Conservation (phyloP, 2,329 filamentous ascomycete species). For the Xylaria arbuscula region DNA sequence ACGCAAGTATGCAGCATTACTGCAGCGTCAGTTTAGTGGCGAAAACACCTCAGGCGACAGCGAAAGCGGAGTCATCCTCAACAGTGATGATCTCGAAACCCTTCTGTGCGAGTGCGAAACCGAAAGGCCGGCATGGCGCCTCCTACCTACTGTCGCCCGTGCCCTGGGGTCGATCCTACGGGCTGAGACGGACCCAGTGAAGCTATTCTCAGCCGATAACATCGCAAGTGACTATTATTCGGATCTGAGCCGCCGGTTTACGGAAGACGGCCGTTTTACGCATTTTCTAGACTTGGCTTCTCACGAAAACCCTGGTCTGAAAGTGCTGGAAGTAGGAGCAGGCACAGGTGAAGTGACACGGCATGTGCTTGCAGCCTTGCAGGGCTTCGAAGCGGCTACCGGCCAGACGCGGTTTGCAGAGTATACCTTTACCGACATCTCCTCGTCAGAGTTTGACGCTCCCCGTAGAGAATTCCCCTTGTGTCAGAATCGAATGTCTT, state of each 20-base stretch:
- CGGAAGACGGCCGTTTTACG: not conserved
- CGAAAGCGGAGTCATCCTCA: too few relatives aligned
- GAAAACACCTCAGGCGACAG: too few relatives aligned
- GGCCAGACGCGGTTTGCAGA: slow-evolving; percentile 40
- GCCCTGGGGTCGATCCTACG: not conserved
- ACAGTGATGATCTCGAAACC: too few relatives aligned
- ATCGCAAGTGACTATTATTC: not conserved
- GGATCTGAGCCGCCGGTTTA: not conserved
- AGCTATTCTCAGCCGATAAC: not conserved
- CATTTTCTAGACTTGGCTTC: not conserved
- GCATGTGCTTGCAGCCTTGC: slow-evolving; percentile 35
- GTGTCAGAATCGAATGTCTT: slow-evolving; percentile 13
- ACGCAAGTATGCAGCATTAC: too few relatives aligned
- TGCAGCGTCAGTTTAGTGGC: too few relatives aligned
- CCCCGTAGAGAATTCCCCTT: not conserved
- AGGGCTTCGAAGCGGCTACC: slow-evolving; percentile 37
- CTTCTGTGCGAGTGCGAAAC: too few relatives aligned
- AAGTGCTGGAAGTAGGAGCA: slow-evolving; percentile 55
- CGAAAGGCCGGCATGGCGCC: too few relatives aligned
- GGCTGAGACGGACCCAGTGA: not conserved
- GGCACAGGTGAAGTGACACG: slow-evolving; percentile 52
- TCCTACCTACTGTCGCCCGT: not conserved
- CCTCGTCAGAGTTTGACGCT: slow-evolving; percentile 18
- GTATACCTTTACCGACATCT: slow-evolving; percentile 56
- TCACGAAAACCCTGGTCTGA: slow-evolving; percentile 50